These are phyloP conservation scores for Insectozyma bohioensis DNA, from an alignment of 1,139 yeast species.

Conservation along the genomic window DNA sequence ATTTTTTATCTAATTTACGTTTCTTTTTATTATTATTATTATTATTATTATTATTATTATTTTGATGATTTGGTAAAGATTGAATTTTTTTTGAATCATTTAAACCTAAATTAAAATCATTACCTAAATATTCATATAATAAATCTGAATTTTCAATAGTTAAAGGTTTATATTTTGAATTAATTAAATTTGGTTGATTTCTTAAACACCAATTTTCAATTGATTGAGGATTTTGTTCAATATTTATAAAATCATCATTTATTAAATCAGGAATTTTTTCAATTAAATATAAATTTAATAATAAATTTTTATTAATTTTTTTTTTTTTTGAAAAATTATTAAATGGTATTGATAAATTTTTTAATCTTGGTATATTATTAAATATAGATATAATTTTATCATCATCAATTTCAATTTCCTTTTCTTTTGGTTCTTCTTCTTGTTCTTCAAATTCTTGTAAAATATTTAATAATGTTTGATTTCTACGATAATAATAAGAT, in stretches of 20 bases:
- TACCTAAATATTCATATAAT: slow-evolving; percentile 14
- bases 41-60: slow-evolving; percentile 7
- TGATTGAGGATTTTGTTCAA: slow-evolving; percentile 42
- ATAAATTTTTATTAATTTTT: slow-evolving; percentile 11
- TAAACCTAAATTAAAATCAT: slow-evolving; percentile 13
- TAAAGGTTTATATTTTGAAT: slow-evolving; percentile 36
- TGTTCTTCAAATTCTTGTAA: slow-evolving; percentile 22
- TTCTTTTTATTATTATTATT: slow-evolving; percentile 10
- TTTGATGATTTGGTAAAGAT: neutral
- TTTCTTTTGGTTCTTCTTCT: slow-evolving; percentile 13
- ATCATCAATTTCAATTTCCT: slow-evolving; percentile 2
- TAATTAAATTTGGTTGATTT: slow-evolving; percentile 35
- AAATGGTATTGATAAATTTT: slow-evolving; percentile 18
- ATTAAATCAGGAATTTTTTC: slow-evolving; percentile 40
- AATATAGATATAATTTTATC: slow-evolving; percentile 1
- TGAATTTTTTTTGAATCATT: slow-evolving; percentile 7
- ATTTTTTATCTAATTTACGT: slow-evolving; percentile 1
- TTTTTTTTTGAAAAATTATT: slow-evolving; percentile 7
- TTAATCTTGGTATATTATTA: slow-evolving; percentile 22
- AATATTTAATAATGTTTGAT: slow-evolving; percentile 37
- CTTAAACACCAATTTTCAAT: slow-evolving; percentile 41
- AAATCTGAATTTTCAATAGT: slow-evolving; percentile 18
- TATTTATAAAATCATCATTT: slow-evolving; percentile 36
- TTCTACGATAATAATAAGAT: slow-evolving; percentile 36
- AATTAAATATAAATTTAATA: slow-evolving; percentile 19